A percentile compares a stretch with the other conserved stretches of the same genome.
Conservation (phyloP, 441 rosid species). For the Adansonia grandidieri region DNA sequence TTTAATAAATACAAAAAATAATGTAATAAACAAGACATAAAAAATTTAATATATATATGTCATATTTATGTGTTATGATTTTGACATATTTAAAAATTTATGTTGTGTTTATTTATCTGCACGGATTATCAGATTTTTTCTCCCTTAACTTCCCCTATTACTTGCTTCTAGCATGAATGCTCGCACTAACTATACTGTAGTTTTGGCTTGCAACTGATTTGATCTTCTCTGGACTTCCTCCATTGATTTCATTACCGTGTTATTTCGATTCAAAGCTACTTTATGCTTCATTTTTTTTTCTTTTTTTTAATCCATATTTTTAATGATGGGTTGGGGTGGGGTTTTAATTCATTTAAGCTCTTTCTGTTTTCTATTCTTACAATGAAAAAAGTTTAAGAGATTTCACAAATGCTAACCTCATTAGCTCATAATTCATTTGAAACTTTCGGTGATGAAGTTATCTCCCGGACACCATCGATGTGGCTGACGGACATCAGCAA, state of each 20-base stretch:
- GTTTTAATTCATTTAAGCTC: not conserved
- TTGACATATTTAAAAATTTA: no score
- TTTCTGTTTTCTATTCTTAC: not conserved
- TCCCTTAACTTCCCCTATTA: not conserved
- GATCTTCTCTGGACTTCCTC: not conserved
- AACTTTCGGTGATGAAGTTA: constrained; percentile 42
- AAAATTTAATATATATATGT: no score
- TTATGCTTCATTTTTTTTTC: not conserved
- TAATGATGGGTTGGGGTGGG: not conserved
- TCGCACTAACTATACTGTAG: not conserved
- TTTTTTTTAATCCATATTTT: no score
- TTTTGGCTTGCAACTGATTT: not conserved
- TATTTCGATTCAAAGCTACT: not conserved
- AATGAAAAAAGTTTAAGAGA: not conserved
- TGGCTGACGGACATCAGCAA: constrained; percentile 56
- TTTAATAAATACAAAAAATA: no score
- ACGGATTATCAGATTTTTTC: not conserved
- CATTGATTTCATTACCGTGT: not conserved
- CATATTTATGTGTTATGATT: no score
- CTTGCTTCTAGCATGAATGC: not conserved
- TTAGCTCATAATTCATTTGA: not conserved
- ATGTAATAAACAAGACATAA: no score
- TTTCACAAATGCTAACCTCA: not conserved
- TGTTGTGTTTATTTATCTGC: no score
- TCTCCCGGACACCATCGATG: constrained; percentile 70